phyloP scores from a whole-genome alignment of 164 flowering plant species.

The Sextonia rubra region DNA sequence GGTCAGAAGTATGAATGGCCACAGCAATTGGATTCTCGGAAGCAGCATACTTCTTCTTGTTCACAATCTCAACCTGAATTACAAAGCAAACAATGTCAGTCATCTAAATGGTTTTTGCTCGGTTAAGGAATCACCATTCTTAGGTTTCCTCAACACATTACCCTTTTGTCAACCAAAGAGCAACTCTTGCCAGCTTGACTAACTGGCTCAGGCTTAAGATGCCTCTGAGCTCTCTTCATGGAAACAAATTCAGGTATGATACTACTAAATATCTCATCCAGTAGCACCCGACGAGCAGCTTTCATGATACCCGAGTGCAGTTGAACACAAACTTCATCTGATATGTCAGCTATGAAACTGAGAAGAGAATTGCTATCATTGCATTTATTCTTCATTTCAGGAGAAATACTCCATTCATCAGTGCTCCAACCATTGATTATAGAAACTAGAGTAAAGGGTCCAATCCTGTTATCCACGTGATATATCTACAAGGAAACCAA shows the following conservation, averaged over 20 bases:
- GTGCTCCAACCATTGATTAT: constrained; percentile 44
- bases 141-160: constrained; percentile 6
- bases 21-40: constrained; percentile 14
- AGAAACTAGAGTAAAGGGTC: constrained; percentile 47
- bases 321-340: constrained; percentile 65
- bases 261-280: constrained; percentile 76
- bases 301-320: constrained; percentile 81
- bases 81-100: constrained; percentile 5
- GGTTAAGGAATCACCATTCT: neutral
- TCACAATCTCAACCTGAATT: constrained; percentile 25
- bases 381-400: constrained; percentile 11
- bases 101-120: neutral
- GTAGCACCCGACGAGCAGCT: constrained; percentile 65
- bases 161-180: constrained; percentile 24
- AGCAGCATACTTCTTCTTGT: constrained; percentile 8
- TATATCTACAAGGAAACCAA: constrained; percentile 46
- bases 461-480: constrained; percentile 45
- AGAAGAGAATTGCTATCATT: constrained; percentile 20
- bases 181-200: constrained; percentile 12
- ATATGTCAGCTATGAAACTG: constrained; percentile 43
- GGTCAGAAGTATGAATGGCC: constrained; percentile 12
- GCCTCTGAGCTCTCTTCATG: constrained; percentile 45
- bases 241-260: constrained; percentile 52
- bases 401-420: constrained; percentile 15
- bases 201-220: constrained; percentile 29